phyloP scores from a whole-genome alignment of 225 moss, liverwort and hornwort species.

The Takakia lepidozioides region DNA sequence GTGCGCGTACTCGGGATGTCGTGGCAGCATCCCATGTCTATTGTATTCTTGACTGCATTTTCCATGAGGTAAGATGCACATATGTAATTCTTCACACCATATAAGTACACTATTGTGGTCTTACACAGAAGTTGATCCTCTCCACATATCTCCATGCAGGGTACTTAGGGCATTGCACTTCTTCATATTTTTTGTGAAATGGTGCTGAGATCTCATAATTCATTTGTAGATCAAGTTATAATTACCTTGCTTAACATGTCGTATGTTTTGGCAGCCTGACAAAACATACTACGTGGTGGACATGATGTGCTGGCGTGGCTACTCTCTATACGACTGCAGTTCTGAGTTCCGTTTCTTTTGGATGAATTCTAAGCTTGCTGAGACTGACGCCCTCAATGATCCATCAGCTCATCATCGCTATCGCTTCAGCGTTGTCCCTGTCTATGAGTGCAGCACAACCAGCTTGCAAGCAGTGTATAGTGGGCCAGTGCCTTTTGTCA shows the following conservation, averaged over 20 bases:
- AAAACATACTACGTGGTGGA: slow-evolving; percentile 92
- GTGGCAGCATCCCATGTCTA: slow-evolving; percentile 86
- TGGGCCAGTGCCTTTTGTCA: slow-evolving; percentile 52
- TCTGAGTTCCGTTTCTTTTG: slow-evolving; percentile 93
- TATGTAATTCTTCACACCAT: background rate
- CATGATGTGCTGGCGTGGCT: slow-evolving; percentile 99
- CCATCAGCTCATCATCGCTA: slow-evolving; percentile 80
- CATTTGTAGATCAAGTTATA: background rate
- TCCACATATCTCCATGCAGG: too few species aligned
- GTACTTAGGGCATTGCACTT: too few species aligned
- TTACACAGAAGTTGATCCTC: too few species aligned
- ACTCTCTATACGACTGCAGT: slow-evolving; percentile 93
- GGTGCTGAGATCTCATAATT: background rate
- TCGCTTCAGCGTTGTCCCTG: slow-evolving; percentile 77
- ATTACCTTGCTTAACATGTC: background rate
- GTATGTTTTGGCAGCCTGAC: slow-evolving; percentile 61
- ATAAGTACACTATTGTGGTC: background rate
- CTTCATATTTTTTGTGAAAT: too few species aligned
- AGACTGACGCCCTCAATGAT: slow-evolving; percentile 62
- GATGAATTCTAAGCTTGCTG: slow-evolving; percentile 90
- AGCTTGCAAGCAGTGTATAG: slow-evolving; percentile 77
- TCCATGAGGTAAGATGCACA: slow-evolving; percentile 51
- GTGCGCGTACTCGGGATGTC: slow-evolving; percentile 87
- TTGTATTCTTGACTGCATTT: slow-evolving; percentile 95
- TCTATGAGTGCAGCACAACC: slow-evolving; percentile 63